Conservation (phyloP, 2,329 filamentous ascomycete genomes). For the Xylariaceae sp. region DNA sequence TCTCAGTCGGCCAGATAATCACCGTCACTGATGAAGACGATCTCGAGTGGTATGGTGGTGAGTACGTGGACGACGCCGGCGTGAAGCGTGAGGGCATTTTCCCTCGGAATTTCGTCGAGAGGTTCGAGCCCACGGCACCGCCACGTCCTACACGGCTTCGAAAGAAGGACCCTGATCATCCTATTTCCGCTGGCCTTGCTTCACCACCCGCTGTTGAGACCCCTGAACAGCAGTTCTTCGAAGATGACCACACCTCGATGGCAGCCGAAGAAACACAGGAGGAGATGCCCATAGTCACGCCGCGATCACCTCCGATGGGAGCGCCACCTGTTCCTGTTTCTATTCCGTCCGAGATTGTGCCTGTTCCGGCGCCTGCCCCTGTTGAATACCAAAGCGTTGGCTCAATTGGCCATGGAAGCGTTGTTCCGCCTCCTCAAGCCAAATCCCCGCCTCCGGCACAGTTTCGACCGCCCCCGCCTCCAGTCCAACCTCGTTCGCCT, state of each 20-base stretch:
- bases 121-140: slow-evolving; percentile 85
- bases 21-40: slow-evolving; percentile 91
- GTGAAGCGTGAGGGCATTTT: slow-evolving; percentile 79
- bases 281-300: slow-evolving; percentile 30
- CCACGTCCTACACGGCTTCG: slow-evolving; percentile 74
- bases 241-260: slow-evolving; percentile 20
- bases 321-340: slow-evolving; percentile 29
- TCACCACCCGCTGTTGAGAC: slow-evolving; percentile 29
- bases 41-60: slow-evolving; percentile 86
- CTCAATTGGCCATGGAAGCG: slow-evolving; percentile 37
- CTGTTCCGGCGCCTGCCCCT: slow-evolving; percentile 35
- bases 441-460: slow-evolving; percentile 38
- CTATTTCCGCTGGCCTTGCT: slow-evolving; percentile 33
- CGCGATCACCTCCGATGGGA: slow-evolving; percentile 29
- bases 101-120: slow-evolving; percentile 95
- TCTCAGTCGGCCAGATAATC: slow-evolving; percentile 80
- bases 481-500: slow-evolving; percentile 34
- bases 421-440: slow-evolving; percentile 38
- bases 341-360: slow-evolving; percentile 36
- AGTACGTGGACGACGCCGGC: slow-evolving; percentile 74
- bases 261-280: slow-evolving; percentile 25
- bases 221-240: slow-evolving; percentile 25
- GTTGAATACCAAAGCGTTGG: slow-evolving; percentile 30
- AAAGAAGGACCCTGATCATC: slow-evolving; percentile 54
- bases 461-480: slow-evolving; percentile 40